Percentiles rank a stretch among this genome's conserved stretches.
These are phyloP conservation scores for Elasticomyces elasticus DNA, from an alignment of 495 filamentous ascomycete species.

Conservation along the genomic window DNA sequence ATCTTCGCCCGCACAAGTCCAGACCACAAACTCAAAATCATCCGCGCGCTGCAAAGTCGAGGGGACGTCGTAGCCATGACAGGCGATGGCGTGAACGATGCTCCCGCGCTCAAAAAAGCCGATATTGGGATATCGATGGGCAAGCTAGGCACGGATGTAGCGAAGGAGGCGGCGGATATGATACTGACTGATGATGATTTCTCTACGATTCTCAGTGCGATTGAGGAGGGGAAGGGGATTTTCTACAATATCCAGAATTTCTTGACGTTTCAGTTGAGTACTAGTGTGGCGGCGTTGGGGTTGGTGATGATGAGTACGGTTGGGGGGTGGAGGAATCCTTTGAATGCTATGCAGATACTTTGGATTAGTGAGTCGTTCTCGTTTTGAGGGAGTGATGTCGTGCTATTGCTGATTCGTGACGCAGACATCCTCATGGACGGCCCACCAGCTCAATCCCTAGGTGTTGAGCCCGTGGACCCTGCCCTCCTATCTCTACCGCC, in stretches of 20 bases:
- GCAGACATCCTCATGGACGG: slow-evolving; percentile 99
- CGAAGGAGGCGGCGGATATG: slow-evolving; percentile 99
- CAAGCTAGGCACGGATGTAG: slow-evolving; percentile 86
- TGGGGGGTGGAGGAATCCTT: slow-evolving; percentile 81
- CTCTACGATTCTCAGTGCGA: slow-evolving; percentile 88
- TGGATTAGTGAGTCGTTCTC: slow-evolving; percentile 78
- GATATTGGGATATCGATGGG: slow-evolving; percentile 99
- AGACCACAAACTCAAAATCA: slow-evolving; percentile 96
- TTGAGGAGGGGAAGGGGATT: slow-evolving; percentile 97
- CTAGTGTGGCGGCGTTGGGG: slow-evolving; percentile 84
- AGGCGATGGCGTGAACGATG: slow-evolving; percentile 95
- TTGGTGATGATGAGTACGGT: slow-evolving; percentile 86
- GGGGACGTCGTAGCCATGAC: slow-evolving; percentile 99
- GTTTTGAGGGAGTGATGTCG: not conserved
- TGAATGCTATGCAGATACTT: slow-evolving; percentile 98
- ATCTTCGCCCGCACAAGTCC: slow-evolving; percentile 95
- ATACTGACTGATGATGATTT: slow-evolving; percentile 97
- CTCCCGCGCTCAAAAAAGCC: slow-evolving; percentile 90
- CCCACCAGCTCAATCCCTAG: slow-evolving; percentile 90
- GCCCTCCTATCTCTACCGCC: slow-evolving; percentile 89
- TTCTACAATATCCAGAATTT: slow-evolving; percentile 99
- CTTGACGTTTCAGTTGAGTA: slow-evolving; percentile 95
- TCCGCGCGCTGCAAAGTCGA: slow-evolving; percentile 77
- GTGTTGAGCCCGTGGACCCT: slow-evolving; percentile 90
- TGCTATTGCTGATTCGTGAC: not conserved